Percentiles rank a stretch among this genome's conserved stretches.
These are phyloP conservation scores for Tilletia indica DNA, from an alignment of 1,284 basidiomycete species.

Conservation along the genomic window DNA sequence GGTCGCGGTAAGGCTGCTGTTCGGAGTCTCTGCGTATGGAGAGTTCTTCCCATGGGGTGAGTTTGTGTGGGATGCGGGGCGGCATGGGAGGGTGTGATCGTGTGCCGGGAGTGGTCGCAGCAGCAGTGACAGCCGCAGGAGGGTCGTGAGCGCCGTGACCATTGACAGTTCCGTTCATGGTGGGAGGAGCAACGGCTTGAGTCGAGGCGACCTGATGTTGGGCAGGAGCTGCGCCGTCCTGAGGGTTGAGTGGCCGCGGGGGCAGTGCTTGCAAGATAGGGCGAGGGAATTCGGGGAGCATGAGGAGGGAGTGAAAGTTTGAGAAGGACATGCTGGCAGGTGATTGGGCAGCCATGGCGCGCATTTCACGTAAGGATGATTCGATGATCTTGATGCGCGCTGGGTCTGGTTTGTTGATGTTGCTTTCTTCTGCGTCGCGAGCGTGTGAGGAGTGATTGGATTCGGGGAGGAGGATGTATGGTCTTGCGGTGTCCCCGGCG, in stretches of 20 bases:
- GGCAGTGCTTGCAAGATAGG: background rate
- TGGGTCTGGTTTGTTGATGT: background rate
- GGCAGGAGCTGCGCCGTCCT: background rate
- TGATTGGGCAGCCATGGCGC: background rate
- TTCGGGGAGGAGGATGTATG: no score
- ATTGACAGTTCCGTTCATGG: no score
- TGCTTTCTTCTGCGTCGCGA: no score
- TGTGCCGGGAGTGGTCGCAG: background rate
- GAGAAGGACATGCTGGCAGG: constrained; percentile 15
- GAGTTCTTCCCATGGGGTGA: constrained; percentile 16
- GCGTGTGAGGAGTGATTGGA: no score
- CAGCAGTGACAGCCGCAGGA: background rate
- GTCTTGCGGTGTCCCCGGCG: no score
- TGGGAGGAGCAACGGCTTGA: no score
- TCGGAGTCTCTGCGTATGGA: background rate
- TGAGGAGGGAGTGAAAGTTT: constrained; percentile 13
- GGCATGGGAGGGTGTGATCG: background rate
- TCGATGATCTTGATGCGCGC: background rate
- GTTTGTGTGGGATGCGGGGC: constrained; percentile 1
- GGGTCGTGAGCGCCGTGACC: no score
- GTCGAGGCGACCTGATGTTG: no score
- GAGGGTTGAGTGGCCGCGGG: background rate
- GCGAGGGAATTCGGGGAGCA: constrained; percentile 7
- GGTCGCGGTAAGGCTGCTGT: constrained; percentile 5
- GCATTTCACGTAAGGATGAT: background rate